Evolutionary conservation across 2,329 filamentous ascomycete species (phyloP).

Genomic region (Hymenoscyphus scutula): DNA sequence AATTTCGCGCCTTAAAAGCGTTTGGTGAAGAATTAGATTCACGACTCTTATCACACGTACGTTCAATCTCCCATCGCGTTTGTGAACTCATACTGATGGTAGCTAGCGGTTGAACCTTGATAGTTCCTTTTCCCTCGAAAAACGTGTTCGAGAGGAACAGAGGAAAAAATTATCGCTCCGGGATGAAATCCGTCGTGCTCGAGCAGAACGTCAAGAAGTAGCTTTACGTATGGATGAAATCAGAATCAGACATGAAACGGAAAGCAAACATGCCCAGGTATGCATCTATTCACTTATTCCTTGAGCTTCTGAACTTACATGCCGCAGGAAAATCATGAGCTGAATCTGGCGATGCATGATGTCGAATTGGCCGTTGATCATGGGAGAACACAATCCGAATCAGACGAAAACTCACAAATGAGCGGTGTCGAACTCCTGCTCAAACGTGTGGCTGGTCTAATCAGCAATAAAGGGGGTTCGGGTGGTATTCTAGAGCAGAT

Average conservation of each 20-base stretch:
- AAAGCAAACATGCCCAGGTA: constrained; percentile 52
- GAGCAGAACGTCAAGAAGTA: constrained; percentile 59
- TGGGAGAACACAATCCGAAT: constrained; percentile 47
- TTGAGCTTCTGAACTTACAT: constrained; percentile 12
- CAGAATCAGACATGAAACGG: constrained; percentile 56
- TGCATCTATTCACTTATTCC: constrained; percentile 19
- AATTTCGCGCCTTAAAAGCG: constrained; percentile 55
- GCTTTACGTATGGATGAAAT: constrained; percentile 61
- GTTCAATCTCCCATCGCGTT: constrained; percentile 29
- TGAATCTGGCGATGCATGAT: constrained; percentile 60
- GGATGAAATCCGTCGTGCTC: constrained; percentile 58
- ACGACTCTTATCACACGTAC: constrained; percentile 57
- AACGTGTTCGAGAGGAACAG: constrained; percentile 55
- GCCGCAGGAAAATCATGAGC: constrained; percentile 45
- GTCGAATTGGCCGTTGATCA: constrained; percentile 57
- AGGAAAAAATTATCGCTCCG: constrained; percentile 55
- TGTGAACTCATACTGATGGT: constrained; percentile 12
- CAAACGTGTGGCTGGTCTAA: constrained; percentile 53
- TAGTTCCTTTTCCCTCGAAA: constrained; percentile 54
- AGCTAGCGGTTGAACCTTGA: constrained; percentile 56
- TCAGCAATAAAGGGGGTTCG: constrained; percentile 47
- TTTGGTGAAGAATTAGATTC: constrained; percentile 57
- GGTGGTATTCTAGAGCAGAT: constrained; percentile 57
- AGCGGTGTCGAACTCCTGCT: constrained; percentile 57
- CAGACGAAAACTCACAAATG: constrained; percentile 50